These are phyloP conservation scores for Luffa aegyptiaca DNA, from an alignment of 306 rosid species.

Conservation along the genomic window DNA sequence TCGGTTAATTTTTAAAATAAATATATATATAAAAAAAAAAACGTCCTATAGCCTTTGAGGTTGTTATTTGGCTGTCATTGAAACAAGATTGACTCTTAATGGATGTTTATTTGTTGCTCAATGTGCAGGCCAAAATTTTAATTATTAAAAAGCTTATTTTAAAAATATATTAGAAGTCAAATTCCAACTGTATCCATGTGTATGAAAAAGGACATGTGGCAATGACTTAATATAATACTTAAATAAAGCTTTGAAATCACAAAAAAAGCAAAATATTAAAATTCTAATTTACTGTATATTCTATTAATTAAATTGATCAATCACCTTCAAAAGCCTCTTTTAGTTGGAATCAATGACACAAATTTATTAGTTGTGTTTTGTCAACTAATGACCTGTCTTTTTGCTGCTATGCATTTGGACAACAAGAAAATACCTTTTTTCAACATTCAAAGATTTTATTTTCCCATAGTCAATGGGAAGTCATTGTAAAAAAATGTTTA, in stretches of 20 bases:
- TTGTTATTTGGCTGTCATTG: too few species aligned
- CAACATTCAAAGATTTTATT: too few species aligned
- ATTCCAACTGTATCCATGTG: slow-evolving; percentile 2
- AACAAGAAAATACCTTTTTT: background rate
- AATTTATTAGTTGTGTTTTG: background rate
- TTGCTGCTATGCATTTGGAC: background rate
- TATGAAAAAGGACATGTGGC: background rate
- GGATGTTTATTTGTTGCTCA: background rate
- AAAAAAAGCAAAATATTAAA: background rate
- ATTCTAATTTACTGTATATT: background rate
- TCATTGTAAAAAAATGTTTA: background rate
- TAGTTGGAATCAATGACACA: background rate
- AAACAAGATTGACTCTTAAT: too few species aligned
- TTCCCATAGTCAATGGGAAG: background rate
- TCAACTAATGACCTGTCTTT: background rate
- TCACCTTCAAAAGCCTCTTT: background rate
- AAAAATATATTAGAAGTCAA: background rate
- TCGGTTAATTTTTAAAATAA: too few species aligned
- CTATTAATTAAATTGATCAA: background rate
- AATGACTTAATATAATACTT: background rate
- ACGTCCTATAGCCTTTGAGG: too few species aligned
- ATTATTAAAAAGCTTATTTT: background rate
- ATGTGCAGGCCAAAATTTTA: background rate
- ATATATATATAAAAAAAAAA: too few species aligned
- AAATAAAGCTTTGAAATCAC: background rate